Evolutionary conservation across 1,139 yeast species (phyloP), one percentile per base, ranked within the genome.

Genomic region (Suhomyces guaymorum): DNA sequence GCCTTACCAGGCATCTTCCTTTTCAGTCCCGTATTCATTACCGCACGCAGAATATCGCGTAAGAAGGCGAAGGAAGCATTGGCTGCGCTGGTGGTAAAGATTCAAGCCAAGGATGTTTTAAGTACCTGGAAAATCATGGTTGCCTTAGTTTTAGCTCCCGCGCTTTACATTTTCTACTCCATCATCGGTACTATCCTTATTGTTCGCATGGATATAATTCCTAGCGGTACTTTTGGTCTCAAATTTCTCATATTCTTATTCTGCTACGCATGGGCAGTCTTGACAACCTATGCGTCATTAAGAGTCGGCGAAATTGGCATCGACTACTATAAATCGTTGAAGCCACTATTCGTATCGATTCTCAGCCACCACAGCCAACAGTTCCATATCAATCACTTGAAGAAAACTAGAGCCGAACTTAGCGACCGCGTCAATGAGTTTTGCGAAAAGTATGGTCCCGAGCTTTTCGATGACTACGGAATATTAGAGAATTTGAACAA

Each of bases 1-100:
- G 82, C 95, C 7, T 64, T 92, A 28, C 98, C 98, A 0, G 98
- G 98, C 9, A 73, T 81, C 6, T 63, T 86, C 6, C 66, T 92
- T 43, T 90, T 90, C 54, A 75, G 92, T 0, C 98, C 98, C 0
- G 89, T 92, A 5, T 88, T 90, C 52, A 61, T 86, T 29, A 73
- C 85, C n/a, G 80, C 95, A 10, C 82, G 84, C 50, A 55, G 63
- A 29, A 84, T 87, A 29, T 85, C 97, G 1, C 70, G 66, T 32
- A 68, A 71, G 47, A 89, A 89, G 59, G 89, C 94, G 20, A 69
- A 62, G 38, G 78, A 80, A 41, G 98, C 97, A 0, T 69, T 92
- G 37, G 90, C 89, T n/a, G 82, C 77, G 6, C 88, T 97, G 0
- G 75, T 88, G 1, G 98, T 92, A 21, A 92, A 92, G 57, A 82